These are phyloP conservation scores for Macrophomina tecta DNA, from an alignment of 2,329 filamentous ascomycete genomes.

Conservation along the genomic window DNA sequence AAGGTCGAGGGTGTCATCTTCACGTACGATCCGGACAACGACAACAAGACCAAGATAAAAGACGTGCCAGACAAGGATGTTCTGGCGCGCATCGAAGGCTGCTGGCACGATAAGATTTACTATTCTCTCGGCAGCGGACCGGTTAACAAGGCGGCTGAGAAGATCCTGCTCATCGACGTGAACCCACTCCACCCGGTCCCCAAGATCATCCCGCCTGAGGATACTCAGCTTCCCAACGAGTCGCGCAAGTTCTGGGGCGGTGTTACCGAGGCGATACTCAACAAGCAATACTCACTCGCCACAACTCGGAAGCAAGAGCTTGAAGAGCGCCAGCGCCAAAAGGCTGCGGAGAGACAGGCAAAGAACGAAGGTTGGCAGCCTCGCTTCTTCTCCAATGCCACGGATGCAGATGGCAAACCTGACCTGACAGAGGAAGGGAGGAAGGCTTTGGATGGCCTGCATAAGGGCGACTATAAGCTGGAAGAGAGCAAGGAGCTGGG, in stretches of 20 bases:
- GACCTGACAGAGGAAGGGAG: conserved; percentile 68
- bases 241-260: conserved; percentile 85
- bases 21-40: conserved; percentile 85
- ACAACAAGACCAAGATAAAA: conserved; percentile 78
- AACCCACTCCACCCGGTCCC: conserved; percentile 78
- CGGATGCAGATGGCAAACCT: conserved; percentile 66
- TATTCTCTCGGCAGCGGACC: conserved; percentile 60
- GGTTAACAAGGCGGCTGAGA: conserved; percentile 55
- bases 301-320: conserved; percentile 89
- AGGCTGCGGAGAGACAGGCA: conserved; percentile 78
- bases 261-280: conserved; percentile 83
- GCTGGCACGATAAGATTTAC: conserved; percentile 78
- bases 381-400: conserved; percentile 77
- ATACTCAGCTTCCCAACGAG: conserved; percentile 85
- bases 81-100: conserved; percentile 79
- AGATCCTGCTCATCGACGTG: conserved; percentile 84
- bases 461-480: conserved; percentile 58
- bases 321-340: conserved; percentile 86
- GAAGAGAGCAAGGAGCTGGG: conserved; percentile 52
- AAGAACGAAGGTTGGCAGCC: conserved; percentile 76
- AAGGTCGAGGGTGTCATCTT: conserved; percentile 91
- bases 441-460: conserved; percentile 61
- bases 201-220: conserved; percentile 78
- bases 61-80: conserved; percentile 87
- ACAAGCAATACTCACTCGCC: conserved; percentile 83